phyloP scores from a whole-genome alignment of 495 filamentous ascomycete species.

The Podospora bellae-mahoneyi region DNA sequence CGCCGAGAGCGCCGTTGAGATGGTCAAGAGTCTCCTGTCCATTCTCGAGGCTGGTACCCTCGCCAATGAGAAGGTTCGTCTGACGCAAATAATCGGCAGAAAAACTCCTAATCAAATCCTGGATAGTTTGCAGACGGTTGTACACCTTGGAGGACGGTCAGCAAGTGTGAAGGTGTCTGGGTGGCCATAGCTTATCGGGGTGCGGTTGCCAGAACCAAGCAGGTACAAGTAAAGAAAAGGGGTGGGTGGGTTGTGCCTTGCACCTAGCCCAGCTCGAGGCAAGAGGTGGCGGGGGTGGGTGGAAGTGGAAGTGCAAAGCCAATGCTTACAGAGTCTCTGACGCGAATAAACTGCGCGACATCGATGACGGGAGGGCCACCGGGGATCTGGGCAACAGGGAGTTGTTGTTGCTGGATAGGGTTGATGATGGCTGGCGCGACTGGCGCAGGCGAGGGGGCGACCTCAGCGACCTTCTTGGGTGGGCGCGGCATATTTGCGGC shows the following conservation, averaged over 20 bases:
- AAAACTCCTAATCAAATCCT: slow-evolving; percentile 67
- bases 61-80: slow-evolving; percentile 71
- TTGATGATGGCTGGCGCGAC: slow-evolving; percentile 9
- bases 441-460: slow-evolving; percentile 29
- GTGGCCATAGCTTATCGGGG: background rate
- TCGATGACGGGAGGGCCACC: slow-evolving; percentile 39
- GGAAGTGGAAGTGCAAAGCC: slow-evolving; percentile 15
- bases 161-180: slow-evolving; percentile 8
- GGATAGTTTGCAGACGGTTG: slow-evolving; percentile 66
- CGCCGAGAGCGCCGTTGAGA: slow-evolving; percentile 42
- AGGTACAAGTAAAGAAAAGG: background rate
- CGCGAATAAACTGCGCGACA: slow-evolving; percentile 47
- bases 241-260: background rate
- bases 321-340: slow-evolving; percentile 49
- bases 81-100: slow-evolving; percentile 78
- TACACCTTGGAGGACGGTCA: slow-evolving; percentile 58
- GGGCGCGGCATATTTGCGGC: slow-evolving; percentile 36
- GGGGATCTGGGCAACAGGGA: slow-evolving; percentile 23
- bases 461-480: slow-evolving; percentile 39
- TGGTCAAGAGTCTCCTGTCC: slow-evolving; percentile 48
- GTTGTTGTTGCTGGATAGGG: background rate
- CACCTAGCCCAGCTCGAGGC: no score
- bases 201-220: background rate
- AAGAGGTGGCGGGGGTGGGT: background rate
- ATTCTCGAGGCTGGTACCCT: slow-evolving; percentile 50